Base-by-base conservation (phyloP, 2,329 filamentous ascomycete species). In the Aureobasidium lini region DNA sequence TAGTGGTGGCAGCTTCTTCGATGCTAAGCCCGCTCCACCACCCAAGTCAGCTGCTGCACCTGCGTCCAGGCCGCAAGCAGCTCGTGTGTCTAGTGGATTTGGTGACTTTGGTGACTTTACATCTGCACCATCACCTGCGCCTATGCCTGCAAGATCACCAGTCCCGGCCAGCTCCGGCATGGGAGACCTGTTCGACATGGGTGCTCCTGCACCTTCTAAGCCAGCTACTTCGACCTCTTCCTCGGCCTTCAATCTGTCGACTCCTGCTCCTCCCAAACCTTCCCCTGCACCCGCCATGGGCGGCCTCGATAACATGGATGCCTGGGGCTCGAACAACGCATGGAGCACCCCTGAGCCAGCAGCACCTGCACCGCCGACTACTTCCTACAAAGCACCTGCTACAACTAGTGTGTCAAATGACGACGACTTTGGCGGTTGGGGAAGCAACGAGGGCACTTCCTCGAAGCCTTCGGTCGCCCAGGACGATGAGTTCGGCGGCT, bases 401-500 rank as follows among this genome's bases (percentile, higher is more conserved):
- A 79, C 69, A 72, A 77, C 60, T 52, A 72, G 83, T 34, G 65
- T 67, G 32, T 77, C 82, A 4, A 50, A 44, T 7, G 71, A 79
- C 8, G 82, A 81, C 58, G 85, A 87, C 64, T 84, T 90, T 66
- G 80, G 79, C 66, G 80, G 79, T 56, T 86, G 84, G 80, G 81
- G 83, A 7, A 73, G 69, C 60, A 81, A 83, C 52, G 84, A 86
- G 67, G 65, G 65, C 66, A 53, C 60, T 43, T 36, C 47, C 18
- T 57, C 31, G 16, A 72, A 78, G 42, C 68, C 70, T 57, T 71
- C 70, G 1, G 88, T 96, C 2, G 81, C 88, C 37, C 88, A 89
- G 0, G 93, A 97, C 67, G 93, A 97, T 73, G 93, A 97, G 70
- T 97, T 96, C 76, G 93, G 93, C 18, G 92, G 93, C 11, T 97